Evolutionary conservation across 805 yeast species (phyloP), one percentile per base, ranked within the genome.

Genomic region (Jamesozyma spencerorum): DNA sequence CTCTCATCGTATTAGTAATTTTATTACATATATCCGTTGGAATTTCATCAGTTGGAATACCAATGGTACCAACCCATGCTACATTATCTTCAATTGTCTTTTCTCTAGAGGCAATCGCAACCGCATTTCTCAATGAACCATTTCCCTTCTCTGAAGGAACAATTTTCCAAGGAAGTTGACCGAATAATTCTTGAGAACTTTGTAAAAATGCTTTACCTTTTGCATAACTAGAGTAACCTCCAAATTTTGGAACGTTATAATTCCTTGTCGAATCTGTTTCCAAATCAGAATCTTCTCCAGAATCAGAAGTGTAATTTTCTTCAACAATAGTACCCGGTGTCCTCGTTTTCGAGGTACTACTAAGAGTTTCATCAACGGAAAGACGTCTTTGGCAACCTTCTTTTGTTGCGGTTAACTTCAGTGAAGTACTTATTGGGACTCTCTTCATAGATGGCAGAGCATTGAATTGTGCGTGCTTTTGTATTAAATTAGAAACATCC

Each of bases 1-100:
- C 54, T 20, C 45, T 47, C 40, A 85, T 61, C 31, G 65, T 67
- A 0, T 51, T 47, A 1, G 75, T 60, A 32, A 92, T 85, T 15
- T 71, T 71, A 2, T 55, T 46, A 45, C 74, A 76, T 3, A 81
- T 77, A 0, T 61, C 54, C 0, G 64, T 63, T 4, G 92, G 82
- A 15, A 92, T 72, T 22, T 72, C 77, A 61, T 92, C 97, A 15
- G 90, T 81, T 15, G 97, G 95, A 71, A 87, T 82, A 20, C 95
- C 94, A 27, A 84, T 63, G 0, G 95, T 79, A n/a, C 98, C 98
- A 2, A 90, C 74, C 95, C 96, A 90, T 42, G 64, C 68, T 36
- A 66, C 68, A 4, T 63, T 55, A 34, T 67, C 60, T 22, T 49
- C 44, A 10, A 68, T 64, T 0, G 62, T 53, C 30, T 67, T 57